Percentiles rank a stretch among this genome's conserved stretches.
phyloP scores from a whole-genome alignment of 1,139 yeast species.

The Geotrichum fermentans region DNA sequence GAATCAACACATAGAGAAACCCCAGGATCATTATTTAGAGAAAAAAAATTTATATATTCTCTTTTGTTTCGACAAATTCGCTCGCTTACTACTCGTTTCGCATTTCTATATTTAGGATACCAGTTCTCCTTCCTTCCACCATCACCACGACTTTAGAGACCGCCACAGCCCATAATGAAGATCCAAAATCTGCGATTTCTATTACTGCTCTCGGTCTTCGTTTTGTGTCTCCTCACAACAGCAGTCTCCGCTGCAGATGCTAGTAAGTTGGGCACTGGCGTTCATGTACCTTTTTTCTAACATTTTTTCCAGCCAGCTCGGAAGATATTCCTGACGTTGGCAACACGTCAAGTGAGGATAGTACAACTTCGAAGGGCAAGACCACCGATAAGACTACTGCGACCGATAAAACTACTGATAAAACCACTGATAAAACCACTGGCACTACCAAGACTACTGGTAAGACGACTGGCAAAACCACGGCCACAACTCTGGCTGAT shows the following conservation, averaged over 20 bases:
- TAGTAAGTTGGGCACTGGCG: not conserved
- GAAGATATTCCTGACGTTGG: constrained; percentile 10
- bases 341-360: not conserved
- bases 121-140: too few relatives aligned
- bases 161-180: constrained; percentile 4
- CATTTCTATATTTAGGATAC: not conserved
- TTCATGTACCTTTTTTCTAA: not conserved
- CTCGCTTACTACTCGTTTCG: not conserved
- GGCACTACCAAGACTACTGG: constrained; percentile 7
- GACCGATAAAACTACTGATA: not conserved
- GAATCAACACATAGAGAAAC: too few relatives aligned
- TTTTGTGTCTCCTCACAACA: not conserved
- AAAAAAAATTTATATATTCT: not conserved
- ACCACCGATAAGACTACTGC: constrained; percentile 15
- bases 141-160: not conserved
- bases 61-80: too few relatives aligned
- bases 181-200: not conserved
- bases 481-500: not conserved
- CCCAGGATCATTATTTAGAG: too few relatives aligned
- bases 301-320: not conserved
- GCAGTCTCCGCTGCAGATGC: constrained; percentile 1
- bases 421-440: constrained; percentile 1
- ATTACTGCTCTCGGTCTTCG: not conserved
- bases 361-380: constrained; percentile 1
- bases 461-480: constrained; percentile 5